These are phyloP conservation scores for Berberis thunbergii DNA, from an alignment of 164 flowering plant genomes.

Conservation along the genomic window DNA sequence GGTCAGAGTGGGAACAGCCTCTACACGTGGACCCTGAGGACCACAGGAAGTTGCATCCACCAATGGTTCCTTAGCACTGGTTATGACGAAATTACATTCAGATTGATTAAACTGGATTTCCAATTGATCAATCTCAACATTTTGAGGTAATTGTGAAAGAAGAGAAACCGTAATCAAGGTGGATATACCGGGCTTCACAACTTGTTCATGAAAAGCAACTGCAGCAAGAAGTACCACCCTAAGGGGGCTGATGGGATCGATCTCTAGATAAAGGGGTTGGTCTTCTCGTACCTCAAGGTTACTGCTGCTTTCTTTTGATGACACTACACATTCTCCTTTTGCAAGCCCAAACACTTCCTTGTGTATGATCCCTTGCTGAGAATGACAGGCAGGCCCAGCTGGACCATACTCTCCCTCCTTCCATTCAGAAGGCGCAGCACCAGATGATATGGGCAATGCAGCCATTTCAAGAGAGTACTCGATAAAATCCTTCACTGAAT, in stretches of 20 bases:
- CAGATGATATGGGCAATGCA: slow-evolving; percentile 64
- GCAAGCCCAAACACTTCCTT: slow-evolving; percentile 58
- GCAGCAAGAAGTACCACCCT: slow-evolving; percentile 77
- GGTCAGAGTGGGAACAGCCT: slow-evolving; percentile 40
- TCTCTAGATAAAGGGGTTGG: slow-evolving; percentile 69
- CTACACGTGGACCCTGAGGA: slow-evolving; percentile 35
- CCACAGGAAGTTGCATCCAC: slow-evolving; percentile 15
- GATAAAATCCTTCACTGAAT: slow-evolving; percentile 52
- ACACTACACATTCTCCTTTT: slow-evolving; percentile 29
- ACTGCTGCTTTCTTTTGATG: slow-evolving; percentile 20
- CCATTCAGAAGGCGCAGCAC: slow-evolving; percentile 12
- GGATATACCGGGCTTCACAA: slow-evolving; percentile 64
- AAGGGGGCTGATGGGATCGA: slow-evolving; percentile 92
- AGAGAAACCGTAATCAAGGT: slow-evolving; percentile 69
- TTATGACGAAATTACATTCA: slow-evolving; percentile 60
- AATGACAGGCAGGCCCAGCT: slow-evolving; percentile 58
- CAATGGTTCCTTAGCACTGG: slow-evolving; percentile 33
- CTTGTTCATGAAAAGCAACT: slow-evolving; percentile 89
- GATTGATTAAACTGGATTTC: slow-evolving; percentile 91
- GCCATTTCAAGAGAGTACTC: slow-evolving; percentile 99
- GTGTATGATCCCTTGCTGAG: slow-evolving; percentile 56
- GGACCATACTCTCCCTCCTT: slow-evolving; percentile 51
- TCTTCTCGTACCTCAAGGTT: slow-evolving; percentile 30
- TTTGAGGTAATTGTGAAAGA: slow-evolving; percentile 66
- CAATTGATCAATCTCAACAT: slow-evolving; percentile 68